phyloP scores from a whole-genome alignment of 306 rosid genomes.

The Cicer bijugum region DNA sequence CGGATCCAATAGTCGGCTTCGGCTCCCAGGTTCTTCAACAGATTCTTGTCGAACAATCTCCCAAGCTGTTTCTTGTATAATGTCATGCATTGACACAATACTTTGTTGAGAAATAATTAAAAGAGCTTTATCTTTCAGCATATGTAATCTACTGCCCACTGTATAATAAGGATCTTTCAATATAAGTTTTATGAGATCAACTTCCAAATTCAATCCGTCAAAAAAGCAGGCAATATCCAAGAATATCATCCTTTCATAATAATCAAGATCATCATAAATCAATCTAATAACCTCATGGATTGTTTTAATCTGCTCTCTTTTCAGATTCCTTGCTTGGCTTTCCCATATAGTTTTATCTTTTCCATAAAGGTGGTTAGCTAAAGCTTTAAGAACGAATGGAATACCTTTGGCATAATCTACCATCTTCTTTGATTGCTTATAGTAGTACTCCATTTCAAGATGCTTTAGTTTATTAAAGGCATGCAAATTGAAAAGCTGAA shows the following conservation, averaged over 20 bases:
- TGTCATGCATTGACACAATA: conserved; percentile 25
- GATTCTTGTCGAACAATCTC: conserved; percentile 40
- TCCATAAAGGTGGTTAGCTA: background rate
- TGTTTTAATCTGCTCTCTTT: background rate
- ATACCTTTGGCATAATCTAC: background rate
- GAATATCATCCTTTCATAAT: conserved; percentile 14
- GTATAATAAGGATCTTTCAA: conserved; percentile 2
- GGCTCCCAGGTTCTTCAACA: background rate
- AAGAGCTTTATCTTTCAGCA: conserved; percentile 16
- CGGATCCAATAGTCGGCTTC: background rate
- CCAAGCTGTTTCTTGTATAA: conserved; percentile 42
- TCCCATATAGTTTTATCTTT: conserved; percentile 28
- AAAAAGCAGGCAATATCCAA: conserved; percentile 47
- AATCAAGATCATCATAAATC: conserved; percentile 20
- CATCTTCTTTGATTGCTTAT: background rate
- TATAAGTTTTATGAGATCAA: background rate
- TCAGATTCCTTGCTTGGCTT: background rate
- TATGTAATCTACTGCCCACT: background rate
- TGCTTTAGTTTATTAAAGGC: background rate
- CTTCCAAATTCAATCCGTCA: background rate
- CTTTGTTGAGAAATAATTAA: background rate
- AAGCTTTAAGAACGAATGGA: conserved; percentile 38
- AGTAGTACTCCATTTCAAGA: background rate
- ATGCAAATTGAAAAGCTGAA: conserved; percentile 21
- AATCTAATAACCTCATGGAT: background rate